Evolutionary conservation across 75 land plant genomes (phyloP).

Genomic region (Cunninghamia lanceolata): DNA sequence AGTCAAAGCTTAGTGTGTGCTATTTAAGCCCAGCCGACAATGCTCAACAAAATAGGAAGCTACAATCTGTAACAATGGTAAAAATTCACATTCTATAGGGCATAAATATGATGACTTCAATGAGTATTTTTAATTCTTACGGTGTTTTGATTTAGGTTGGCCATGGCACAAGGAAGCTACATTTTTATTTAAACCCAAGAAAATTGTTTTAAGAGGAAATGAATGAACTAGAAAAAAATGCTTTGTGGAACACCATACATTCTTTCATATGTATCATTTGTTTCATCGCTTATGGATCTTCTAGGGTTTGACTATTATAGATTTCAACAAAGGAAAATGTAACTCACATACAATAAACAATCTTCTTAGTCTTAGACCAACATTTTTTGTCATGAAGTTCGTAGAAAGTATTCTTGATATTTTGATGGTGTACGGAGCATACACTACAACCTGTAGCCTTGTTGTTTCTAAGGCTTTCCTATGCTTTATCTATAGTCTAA

Average conservation of each 20-base stretch:
- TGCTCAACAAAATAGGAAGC: too few species aligned
- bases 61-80: too few species aligned
- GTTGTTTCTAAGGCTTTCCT: constrained; percentile 57
- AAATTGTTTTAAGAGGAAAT: constrained; percentile 30
- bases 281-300: constrained; percentile 98
- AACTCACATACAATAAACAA: constrained; percentile 40
- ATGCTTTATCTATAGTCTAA: constrained; percentile 56
- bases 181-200: too few species aligned
- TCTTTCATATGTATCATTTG: constrained; percentile 89
- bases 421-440: constrained; percentile 82
- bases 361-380: constrained; percentile 85
- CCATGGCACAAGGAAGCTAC: too few species aligned
- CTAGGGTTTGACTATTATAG: too few species aligned
- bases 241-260: constrained; percentile 93
- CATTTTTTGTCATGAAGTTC: constrained; percentile 87
- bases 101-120: too few species aligned
- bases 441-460: constrained; percentile 39
- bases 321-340: too few species aligned
- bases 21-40: too few species aligned
- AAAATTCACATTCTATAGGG: too few species aligned
- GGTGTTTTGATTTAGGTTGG: too few species aligned
- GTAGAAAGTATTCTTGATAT: constrained; percentile 64
- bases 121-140: too few species aligned
- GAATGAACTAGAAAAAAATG: constrained; percentile 57
- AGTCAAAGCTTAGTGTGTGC: too few species aligned